A percentile compares a stretch with the other conserved stretches of the same genome.
Conservation (phyloP, 148 eudicot species). For the Diospyros kaki region DNA sequence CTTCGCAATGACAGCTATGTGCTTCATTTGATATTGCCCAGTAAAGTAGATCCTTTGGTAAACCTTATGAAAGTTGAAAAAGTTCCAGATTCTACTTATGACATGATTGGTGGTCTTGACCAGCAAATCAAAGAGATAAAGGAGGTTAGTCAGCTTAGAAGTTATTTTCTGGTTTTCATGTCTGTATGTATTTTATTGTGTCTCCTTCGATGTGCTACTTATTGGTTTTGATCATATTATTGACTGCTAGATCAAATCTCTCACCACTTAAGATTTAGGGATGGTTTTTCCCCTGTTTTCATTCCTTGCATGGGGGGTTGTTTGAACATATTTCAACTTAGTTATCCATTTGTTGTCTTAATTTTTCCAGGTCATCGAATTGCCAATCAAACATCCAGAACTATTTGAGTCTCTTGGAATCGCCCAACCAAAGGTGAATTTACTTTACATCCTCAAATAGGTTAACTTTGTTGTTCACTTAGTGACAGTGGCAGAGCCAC, state of each 20-base stretch:
- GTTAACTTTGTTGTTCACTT: too few relatives aligned
- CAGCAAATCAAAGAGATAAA: constrained; percentile 82
- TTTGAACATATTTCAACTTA: not conserved
- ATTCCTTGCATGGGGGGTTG: not conserved
- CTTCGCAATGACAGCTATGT: constrained; percentile 74
- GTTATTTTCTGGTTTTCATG: not conserved
- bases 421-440: constrained; percentile 65
- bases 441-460: not conserved
- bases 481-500: too few relatives aligned
- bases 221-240: not conserved
- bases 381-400: constrained; percentile 65
- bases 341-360: not conserved
- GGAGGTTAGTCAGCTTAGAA: constrained; percentile 41
- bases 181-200: not conserved
- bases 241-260: not conserved
- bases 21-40: constrained; percentile 61
- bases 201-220: not conserved
- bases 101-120: constrained; percentile 76
- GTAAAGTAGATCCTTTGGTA: constrained; percentile 74
- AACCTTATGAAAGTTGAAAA: constrained; percentile 84
- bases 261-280: not conserved
- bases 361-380: constrained; percentile 57
- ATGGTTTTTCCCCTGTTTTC: not conserved
- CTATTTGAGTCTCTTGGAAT: constrained; percentile 67
- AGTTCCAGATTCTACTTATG: constrained; percentile 82